Conservation (phyloP, 768 basidiomycete species). For the Royoungia palumana region DNA sequence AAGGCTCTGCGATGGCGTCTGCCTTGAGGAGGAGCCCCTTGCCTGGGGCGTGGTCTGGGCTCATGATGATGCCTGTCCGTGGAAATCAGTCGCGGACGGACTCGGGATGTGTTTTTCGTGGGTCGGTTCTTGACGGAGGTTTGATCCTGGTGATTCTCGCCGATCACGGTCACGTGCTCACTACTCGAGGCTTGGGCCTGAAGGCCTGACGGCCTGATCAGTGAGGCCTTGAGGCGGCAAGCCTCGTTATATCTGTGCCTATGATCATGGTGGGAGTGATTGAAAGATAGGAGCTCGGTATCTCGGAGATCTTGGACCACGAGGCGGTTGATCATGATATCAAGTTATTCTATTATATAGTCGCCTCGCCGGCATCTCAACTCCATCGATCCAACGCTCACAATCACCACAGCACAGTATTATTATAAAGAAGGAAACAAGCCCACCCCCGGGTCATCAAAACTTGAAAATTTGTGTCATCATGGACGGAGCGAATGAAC, state of each 20-base stretch:
- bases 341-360: no score
- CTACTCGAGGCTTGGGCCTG: no score
- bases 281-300: no score
- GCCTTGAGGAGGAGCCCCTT: slow-evolving; percentile 80
- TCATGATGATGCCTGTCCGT: neutral
- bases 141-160: neutral
- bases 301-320: no score
- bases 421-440: neutral
- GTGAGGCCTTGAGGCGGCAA: no score
- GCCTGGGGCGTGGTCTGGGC: slow-evolving; percentile 33
- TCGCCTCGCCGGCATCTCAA: no score
- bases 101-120: neutral
- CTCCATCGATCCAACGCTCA: no score
- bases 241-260: no score
- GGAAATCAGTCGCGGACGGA: neutral
- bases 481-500: neutral
- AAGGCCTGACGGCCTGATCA: no score
- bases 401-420: no score
- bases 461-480: neutral
- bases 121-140: neutral
- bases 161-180: neutral
- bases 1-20: slow-evolving; percentile 68
- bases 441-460: neutral
- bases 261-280: no score
- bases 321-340: no score